These are phyloP conservation scores for Leucocoprinus leucothites DNA, from an alignment of 768 basidiomycete genomes.

Conservation along the genomic window DNA sequence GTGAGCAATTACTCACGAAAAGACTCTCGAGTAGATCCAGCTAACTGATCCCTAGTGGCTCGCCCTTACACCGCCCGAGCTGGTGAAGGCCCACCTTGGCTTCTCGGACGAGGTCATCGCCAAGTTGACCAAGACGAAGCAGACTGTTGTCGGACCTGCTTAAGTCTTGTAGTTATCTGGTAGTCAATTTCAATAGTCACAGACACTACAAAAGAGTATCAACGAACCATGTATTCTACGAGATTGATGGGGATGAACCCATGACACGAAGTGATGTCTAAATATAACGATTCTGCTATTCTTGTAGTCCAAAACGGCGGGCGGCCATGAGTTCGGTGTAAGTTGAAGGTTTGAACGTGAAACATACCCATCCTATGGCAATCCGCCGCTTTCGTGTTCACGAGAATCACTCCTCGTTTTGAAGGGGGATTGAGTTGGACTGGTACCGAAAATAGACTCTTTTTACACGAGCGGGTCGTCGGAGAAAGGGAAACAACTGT, in stretches of 20 bases:
- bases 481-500: no score
- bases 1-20: neutral
- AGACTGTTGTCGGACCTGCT: slow-evolving; percentile 28
- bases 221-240: slow-evolving; percentile 1
- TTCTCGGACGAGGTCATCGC: slow-evolving; percentile 32
- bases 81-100: slow-evolving; percentile 40
- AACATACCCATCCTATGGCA: neutral
- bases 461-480: no score
- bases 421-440: no score
- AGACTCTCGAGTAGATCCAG: neutral
- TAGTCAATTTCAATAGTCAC: no score
- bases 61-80: slow-evolving; percentile 36
- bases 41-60: slow-evolving; percentile 29
- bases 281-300: slow-evolving; percentile 12
- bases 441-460: no score
- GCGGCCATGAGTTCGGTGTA: neutral
- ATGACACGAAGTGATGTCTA: slow-evolving; percentile 2
- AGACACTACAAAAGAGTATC: neutral
- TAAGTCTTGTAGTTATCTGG: neutral
- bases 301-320: neutral
- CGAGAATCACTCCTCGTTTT: no score
- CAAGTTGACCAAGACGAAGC: slow-evolving; percentile 35
- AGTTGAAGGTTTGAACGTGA: neutral
- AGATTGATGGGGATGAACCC: neutral
- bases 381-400: no score